Percentiles rank a stretch among this genome's conserved stretches.
Evolutionary conservation across 1,284 basidiomycete genomes (phyloP).

Genomic region (Meira miltonrushii): DNA sequence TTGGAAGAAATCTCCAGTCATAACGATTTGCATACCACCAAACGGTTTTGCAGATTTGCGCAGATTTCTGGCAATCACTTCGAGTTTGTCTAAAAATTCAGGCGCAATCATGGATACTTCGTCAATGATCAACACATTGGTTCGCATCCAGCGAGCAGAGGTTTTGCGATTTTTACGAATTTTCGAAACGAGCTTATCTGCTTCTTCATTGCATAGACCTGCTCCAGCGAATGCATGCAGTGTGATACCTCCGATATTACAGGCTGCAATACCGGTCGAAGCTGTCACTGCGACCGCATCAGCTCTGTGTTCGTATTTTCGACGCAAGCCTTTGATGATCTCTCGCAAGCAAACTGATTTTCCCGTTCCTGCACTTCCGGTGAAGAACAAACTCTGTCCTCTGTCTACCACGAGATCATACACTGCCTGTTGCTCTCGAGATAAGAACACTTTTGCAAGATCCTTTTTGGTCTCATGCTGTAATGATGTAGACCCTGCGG

Average conservation of each 20-base stretch:
- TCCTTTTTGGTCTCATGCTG: too few relatives aligned
- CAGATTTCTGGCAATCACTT: constrained; percentile 62
- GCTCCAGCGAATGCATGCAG: constrained; percentile 88
- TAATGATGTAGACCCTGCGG: too few relatives aligned
- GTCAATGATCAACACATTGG: constrained; percentile 83
- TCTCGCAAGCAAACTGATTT: constrained; percentile 89
- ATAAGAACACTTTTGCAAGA: constrained; percentile 23
- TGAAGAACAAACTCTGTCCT: constrained; percentile 80
- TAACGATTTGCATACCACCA: constrained; percentile 89
- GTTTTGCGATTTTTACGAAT: constrained; percentile 69
- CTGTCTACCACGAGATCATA: constrained; percentile 43
- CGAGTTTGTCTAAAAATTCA: constrained; percentile 81
- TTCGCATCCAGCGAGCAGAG: constrained; percentile 63
- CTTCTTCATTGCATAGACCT: constrained; percentile 70
- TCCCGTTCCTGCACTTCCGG: constrained; percentile 87
- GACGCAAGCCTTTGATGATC: constrained; percentile 66
- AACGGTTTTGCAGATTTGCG: constrained; percentile 66
- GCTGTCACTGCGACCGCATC: constrained; percentile 78
- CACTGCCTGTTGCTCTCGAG: constrained; percentile 44
- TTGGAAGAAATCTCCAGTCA: constrained; percentile 96
- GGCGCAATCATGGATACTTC: constrained; percentile 95
- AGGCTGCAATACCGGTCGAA: constrained; percentile 80
- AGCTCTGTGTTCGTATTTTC: constrained; percentile 56
- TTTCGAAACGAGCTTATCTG: constrained; percentile 63
- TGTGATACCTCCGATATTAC: constrained; percentile 88